These are phyloP conservation scores for Penicillium sumatraense DNA, from an alignment of 2,329 filamentous ascomycete genomes.

Conservation along the genomic window DNA sequence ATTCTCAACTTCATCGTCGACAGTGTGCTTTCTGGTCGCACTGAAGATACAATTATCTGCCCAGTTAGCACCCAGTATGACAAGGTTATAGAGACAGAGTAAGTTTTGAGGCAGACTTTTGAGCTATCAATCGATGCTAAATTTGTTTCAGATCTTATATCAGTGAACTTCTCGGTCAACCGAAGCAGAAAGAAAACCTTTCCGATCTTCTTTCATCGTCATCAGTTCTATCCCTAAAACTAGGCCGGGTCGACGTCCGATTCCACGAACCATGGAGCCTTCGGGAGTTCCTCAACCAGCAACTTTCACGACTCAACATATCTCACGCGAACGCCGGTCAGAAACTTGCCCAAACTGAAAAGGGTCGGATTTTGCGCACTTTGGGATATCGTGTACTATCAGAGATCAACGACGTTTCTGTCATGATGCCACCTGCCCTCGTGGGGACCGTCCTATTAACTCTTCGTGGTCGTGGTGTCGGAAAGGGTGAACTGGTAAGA, in stretches of 20 bases:
- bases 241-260: constrained; percentile 90
- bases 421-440: constrained; percentile 96
- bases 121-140: constrained; percentile 10
- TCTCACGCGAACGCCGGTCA: constrained; percentile 40
- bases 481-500: constrained; percentile 80
- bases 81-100: constrained; percentile 96
- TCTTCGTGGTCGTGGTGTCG: constrained; percentile 86
- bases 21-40: constrained; percentile 82
- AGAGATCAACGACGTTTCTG: constrained; percentile 94
- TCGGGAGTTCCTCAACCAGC: constrained; percentile 76
- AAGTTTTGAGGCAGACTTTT: constrained; percentile 19
- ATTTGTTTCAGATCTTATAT: constrained; percentile 72
- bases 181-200: constrained; percentile 94
- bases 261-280: constrained; percentile 98
- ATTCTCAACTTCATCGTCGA: constrained; percentile 92
- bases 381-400: constrained; percentile 90
- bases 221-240: constrained; percentile 82
- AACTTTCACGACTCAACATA: constrained; percentile 62
- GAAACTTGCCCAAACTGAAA: constrained; percentile 56
- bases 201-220: constrained; percentile 87
- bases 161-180: constrained; percentile 87
- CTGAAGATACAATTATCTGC: constrained; percentile 89
- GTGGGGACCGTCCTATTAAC: constrained; percentile 94
- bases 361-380: constrained; percentile 77
- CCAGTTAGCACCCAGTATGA: constrained; percentile 98